Evolutionary conservation across 306 rosid species (phyloP).

Genomic region (Citrullus colocynthis): DNA sequence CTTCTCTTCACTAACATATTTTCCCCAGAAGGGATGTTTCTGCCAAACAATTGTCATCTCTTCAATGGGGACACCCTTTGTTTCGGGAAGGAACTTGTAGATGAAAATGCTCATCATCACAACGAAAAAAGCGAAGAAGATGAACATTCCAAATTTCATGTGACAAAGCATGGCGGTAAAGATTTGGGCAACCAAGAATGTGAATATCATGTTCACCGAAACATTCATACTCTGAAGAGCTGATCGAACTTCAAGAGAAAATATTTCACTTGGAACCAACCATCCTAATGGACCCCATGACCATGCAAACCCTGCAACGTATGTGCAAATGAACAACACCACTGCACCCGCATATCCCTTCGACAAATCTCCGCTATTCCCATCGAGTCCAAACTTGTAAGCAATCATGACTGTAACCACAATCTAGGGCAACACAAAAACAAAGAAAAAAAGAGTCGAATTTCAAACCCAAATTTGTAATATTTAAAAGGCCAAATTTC

Average conservation of each 20-base stretch:
- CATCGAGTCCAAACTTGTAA: constrained; percentile 37
- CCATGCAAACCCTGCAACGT: constrained; percentile 59
- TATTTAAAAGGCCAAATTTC: too few relatives aligned
- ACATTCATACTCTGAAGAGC: constrained; percentile 52
- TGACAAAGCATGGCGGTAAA: constrained; percentile 62
- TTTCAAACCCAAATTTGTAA: too few relatives aligned
- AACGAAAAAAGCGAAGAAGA: constrained; percentile 47
- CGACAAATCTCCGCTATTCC: constrained; percentile 39
- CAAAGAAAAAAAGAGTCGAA: neutral
- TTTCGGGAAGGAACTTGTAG: constrained; percentile 43
- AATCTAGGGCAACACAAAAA: constrained; percentile 18
- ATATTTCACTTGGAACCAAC: constrained; percentile 73
- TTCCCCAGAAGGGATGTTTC: constrained; percentile 50
- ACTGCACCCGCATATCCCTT: constrained; percentile 30
- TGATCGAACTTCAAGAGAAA: constrained; percentile 49
- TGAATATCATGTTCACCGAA: constrained; percentile 52
- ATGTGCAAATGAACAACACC: constrained; percentile 38
- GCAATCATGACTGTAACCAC: constrained; percentile 46
- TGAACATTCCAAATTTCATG: constrained; percentile 51
- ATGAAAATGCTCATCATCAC: constrained; percentile 41
- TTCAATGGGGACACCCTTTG: constrained; percentile 64
- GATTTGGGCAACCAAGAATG: constrained; percentile 49
- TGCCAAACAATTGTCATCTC: constrained; percentile 51
- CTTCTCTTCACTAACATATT: constrained; percentile 12
- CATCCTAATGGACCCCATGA: constrained; percentile 89